These are phyloP conservation scores for Spinacia oleracea DNA, from an alignment of 179 eudicot genomes.

Conservation along the genomic window DNA sequence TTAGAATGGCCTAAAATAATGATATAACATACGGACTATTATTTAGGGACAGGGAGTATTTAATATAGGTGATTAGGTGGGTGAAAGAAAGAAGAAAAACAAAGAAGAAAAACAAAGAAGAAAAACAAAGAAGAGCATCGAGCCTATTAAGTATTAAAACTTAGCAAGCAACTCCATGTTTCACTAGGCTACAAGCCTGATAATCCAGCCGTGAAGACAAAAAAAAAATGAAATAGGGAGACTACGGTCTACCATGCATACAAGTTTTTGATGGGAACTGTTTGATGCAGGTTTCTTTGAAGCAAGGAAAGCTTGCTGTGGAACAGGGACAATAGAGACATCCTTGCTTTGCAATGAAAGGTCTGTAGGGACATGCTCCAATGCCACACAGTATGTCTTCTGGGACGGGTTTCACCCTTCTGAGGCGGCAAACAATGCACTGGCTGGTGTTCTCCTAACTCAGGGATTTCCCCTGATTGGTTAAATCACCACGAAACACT, in stretches of 20 bases:
- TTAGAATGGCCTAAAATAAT: too few relatives aligned
- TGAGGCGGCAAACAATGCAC: slow-evolving; percentile 66
- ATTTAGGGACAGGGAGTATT: too few relatives aligned
- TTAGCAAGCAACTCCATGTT: background rate
- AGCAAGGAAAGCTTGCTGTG: slow-evolving; percentile 90
- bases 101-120: too few relatives aligned
- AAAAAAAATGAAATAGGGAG: background rate
- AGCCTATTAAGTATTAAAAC: too few relatives aligned
- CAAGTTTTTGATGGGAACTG: background rate
- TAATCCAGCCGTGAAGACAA: background rate
- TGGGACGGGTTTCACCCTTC: slow-evolving; percentile 91
- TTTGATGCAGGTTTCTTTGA: slow-evolving; percentile 62
- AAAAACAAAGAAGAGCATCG: too few relatives aligned
- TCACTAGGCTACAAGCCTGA: background rate
- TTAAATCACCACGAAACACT: slow-evolving; percentile 12
- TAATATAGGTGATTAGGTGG: too few relatives aligned
- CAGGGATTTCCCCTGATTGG: slow-evolving; percentile 67
- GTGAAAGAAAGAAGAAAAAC: too few relatives aligned
- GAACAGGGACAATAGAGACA: slow-evolving; percentile 83
- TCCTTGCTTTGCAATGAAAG: slow-evolving; percentile 68
- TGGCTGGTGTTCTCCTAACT: slow-evolving; percentile 59
- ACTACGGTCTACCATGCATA: background rate
- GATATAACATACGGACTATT: too few relatives aligned
- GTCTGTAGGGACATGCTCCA: slow-evolving; percentile 72
- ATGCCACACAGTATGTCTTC: slow-evolving; percentile 75